Conservation (phyloP, 2,329 filamentous ascomycete species). For the Calycina herbarum region DNA sequence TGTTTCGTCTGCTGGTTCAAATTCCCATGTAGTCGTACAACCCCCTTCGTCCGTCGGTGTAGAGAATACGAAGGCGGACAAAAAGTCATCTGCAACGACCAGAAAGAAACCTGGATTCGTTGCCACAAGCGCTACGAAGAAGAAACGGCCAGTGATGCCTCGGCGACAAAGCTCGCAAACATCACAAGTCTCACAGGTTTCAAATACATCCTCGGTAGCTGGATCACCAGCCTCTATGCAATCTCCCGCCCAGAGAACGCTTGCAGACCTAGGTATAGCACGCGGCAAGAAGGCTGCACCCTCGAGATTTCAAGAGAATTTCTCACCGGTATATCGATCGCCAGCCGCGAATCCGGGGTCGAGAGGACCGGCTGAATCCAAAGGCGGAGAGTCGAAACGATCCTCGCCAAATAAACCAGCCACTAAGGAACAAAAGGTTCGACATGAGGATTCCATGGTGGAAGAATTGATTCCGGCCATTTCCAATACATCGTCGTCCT, state of each 20-base stretch:
- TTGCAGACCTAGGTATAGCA: slow-evolving; percentile 13
- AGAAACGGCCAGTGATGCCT: slow-evolving; percentile 47
- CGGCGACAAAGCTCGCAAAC: slow-evolving; percentile 49
- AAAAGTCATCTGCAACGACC: slow-evolving; percentile 19
- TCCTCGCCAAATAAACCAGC: neutral
- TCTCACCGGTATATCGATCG: slow-evolving; percentile 16
- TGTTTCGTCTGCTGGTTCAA: slow-evolving; percentile 46
- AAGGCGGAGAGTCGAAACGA: neutral
- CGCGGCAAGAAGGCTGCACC: slow-evolving; percentile 9
- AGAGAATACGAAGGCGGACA: slow-evolving; percentile 25
- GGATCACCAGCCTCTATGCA: slow-evolving; percentile 5
- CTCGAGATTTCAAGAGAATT: slow-evolving; percentile 27
- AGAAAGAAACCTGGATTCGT: slow-evolving; percentile 43
- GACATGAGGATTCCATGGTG: neutral
- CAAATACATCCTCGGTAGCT: neutral
- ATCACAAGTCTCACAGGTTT: slow-evolving; percentile 29
- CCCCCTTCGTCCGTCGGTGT: slow-evolving; percentile 27
- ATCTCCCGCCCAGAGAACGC: slow-evolving; percentile 14
- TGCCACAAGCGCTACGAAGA: slow-evolving; percentile 44
- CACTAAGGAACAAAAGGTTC: neutral
- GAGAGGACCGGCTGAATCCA: neutral
- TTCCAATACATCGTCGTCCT: neutral
- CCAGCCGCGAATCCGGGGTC: neutral
- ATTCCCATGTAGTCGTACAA: slow-evolving; percentile 33
- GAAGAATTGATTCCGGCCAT: neutral